Evolutionary conservation across 306 rosid genomes (phyloP).

Genomic region (Cucurbita pepo): DNA sequence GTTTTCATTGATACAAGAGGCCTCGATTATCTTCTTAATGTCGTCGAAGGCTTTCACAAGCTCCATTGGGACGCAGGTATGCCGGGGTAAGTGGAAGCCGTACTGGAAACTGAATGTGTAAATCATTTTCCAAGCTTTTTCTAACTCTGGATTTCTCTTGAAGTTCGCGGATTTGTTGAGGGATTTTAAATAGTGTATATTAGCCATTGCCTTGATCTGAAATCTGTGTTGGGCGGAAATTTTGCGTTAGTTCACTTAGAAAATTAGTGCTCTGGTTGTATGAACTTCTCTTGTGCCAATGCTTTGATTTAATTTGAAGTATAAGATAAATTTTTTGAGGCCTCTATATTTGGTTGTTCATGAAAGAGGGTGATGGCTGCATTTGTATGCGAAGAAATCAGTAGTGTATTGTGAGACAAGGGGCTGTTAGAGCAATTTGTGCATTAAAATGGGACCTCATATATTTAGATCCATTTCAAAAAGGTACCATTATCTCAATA

Average conservation of each 20-base stretch:
- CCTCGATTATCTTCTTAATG: neutral
- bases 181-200: neutral
- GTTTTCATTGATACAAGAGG: neutral
- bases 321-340: neutral
- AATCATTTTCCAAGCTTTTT: neutral
- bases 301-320: neutral
- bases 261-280: neutral
- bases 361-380: neutral
- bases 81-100: neutral
- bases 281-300: neutral
- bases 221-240: neutral
- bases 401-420: neutral
- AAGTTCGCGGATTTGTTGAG: neutral
- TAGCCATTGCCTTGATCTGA: neutral
- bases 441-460: conserved; percentile 2
- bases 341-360: neutral
- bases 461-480: neutral
- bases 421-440: neutral
- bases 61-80: neutral
- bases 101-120: neutral
- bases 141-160: neutral
- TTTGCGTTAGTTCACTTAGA: neutral
- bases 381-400: neutral
- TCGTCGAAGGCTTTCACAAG: neutral
- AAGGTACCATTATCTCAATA: neutral